Conservation (phyloP, 2,329 filamentous ascomycete species). For the Chrysoporthe austroafricana region DNA sequence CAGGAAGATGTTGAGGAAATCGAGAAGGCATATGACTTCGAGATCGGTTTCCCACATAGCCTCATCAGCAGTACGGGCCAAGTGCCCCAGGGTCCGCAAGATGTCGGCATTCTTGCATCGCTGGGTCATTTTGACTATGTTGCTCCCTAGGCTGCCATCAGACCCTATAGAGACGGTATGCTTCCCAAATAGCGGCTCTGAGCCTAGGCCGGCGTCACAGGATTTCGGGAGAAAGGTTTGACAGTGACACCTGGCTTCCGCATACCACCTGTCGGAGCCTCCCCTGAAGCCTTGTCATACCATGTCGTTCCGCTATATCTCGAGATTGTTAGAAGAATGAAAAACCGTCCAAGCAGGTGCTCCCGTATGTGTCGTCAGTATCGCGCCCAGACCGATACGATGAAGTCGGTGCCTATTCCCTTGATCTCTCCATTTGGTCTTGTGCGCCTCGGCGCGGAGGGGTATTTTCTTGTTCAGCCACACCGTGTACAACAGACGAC, state of each 20-base stretch:
- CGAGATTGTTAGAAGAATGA: not conserved
- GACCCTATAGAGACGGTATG: conserved; percentile 9
- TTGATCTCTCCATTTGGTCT: not conserved
- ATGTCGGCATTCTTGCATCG: conserved; percentile 50
- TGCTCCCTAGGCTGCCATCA: conserved; percentile 35
- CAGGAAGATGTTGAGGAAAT: conserved; percentile 68
- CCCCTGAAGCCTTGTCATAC: not conserved
- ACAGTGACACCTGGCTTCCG: not conserved
- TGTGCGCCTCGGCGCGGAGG: too few species aligned
- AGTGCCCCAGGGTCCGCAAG: conserved; percentile 42
- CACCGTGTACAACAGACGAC: not conserved
- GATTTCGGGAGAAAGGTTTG: not conserved
- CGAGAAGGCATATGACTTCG: conserved; percentile 64
- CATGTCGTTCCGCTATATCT: not conserved
- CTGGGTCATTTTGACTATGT: conserved; percentile 58
- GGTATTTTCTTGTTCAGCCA: not conserved
- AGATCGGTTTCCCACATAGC: conserved; percentile 68
- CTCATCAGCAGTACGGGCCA: conserved; percentile 53
- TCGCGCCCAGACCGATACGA: not conserved
- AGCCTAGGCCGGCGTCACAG: not conserved
- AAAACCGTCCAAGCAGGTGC: not conserved
- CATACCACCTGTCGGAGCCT: not conserved
- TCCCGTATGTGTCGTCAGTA: not conserved
- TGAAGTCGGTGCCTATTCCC: not conserved
- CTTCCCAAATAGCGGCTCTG: not conserved